Conservation (phyloP, 192 early-diverging fungal genomes). For the Entomortierella lignicola region DNA sequence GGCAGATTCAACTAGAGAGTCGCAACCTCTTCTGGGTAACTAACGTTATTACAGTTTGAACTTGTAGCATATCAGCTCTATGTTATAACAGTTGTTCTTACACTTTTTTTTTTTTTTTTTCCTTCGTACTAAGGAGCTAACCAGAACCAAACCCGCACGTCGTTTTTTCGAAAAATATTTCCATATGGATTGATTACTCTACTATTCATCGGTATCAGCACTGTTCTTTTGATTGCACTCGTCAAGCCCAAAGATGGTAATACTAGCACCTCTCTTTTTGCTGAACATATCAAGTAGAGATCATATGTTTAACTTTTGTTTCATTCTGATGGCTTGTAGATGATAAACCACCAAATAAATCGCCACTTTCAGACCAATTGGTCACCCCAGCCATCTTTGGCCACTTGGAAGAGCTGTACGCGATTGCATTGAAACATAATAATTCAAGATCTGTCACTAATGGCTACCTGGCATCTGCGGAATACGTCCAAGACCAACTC, state of each 20-base stretch:
- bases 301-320: neutral
- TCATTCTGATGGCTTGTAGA: too few relatives aligned
- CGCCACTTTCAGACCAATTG: conserved; percentile 29
- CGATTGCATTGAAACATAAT: conserved; percentile 45
- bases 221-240: conserved; percentile 28
- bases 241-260: conserved; percentile 39
- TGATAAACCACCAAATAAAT: conserved; percentile 22
- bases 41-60: neutral
- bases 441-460: conserved; percentile 57
- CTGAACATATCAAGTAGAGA: too few relatives aligned
- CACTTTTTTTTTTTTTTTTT: conserved; percentile 5
- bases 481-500: conserved; percentile 69
- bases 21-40: conserved; percentile 20
- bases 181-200: conserved; percentile 42
- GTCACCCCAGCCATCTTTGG: conserved; percentile 28
- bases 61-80: neutral
- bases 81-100: neutral
- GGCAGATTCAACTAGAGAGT: conserved; percentile 24
- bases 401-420: conserved; percentile 50
- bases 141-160: neutral
- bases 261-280: neutral
- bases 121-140: conserved; percentile 7
- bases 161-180: conserved; percentile 16
- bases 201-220: conserved; percentile 39
- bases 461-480: conserved; percentile 66